Percentiles rank a stretch among this genome's conserved stretches.
Conservation (phyloP, 2,329 filamentous ascomycete genomes). For the Sarocladiaceae sp. region DNA sequence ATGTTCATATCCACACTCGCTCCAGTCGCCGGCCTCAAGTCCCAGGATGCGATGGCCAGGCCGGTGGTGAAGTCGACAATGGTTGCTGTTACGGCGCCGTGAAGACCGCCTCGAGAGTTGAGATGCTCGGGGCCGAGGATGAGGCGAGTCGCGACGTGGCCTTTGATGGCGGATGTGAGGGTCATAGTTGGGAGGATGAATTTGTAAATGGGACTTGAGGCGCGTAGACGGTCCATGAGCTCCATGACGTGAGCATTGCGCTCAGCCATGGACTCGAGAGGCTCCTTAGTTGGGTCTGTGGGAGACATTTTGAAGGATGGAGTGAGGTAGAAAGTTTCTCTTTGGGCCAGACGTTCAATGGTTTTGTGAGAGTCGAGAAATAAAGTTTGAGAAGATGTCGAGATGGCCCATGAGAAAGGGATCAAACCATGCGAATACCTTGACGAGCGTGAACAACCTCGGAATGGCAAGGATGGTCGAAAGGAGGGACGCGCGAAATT, state of each 20-base stretch:
- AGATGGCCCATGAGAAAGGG: too few species aligned
- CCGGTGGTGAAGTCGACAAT: constrained; percentile 70
- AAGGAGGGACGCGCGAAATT: too few species aligned
- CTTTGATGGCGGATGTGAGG: constrained; percentile 33
- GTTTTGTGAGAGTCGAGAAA: too few species aligned
- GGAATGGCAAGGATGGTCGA: too few species aligned
- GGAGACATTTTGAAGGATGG: too few species aligned
- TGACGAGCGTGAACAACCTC: too few species aligned
- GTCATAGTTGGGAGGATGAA: constrained; percentile 33
- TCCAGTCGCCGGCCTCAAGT: constrained; percentile 55
- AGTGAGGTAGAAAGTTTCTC: too few species aligned
- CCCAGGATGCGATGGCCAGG: constrained; percentile 62
- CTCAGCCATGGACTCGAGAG: not conserved
- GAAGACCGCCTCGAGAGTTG: constrained; percentile 61
- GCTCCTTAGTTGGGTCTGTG: too few species aligned
- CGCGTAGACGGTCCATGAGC: constrained; percentile 29
- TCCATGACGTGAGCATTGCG: constrained; percentile 22
- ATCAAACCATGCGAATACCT: too few species aligned
- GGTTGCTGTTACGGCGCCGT: constrained; percentile 65
- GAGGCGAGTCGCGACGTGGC: constrained; percentile 42
- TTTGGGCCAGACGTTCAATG: too few species aligned
- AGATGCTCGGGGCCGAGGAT: constrained; percentile 50
- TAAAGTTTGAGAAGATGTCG: too few species aligned
- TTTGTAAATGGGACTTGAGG: constrained; percentile 47
- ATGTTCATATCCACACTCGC: constrained; percentile 72